A percentile compares a stretch with the other conserved stretches of the same genome.
These are phyloP conservation scores for Helicocarpus griseus DNA, from an alignment of 2,329 filamentous ascomycete genomes.

Conservation along the genomic window DNA sequence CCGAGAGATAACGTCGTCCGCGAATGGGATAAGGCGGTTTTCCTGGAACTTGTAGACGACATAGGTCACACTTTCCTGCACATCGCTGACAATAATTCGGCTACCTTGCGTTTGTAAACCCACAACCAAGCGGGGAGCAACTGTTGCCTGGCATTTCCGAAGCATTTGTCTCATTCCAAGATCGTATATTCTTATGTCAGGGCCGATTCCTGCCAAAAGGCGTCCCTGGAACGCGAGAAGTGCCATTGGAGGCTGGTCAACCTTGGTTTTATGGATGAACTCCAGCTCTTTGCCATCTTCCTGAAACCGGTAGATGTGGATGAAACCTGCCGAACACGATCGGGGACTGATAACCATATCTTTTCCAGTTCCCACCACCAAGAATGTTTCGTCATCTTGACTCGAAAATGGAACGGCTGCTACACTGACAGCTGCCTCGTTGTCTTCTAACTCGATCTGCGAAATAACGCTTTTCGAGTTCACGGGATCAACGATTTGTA, in stretches of 20 bases:
- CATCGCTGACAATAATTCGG: conserved; percentile 83
- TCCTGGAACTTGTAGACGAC: conserved; percentile 88
- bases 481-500: conserved; percentile 80
- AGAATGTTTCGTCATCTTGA: conserved; percentile 78
- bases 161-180: conserved; percentile 87
- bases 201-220: conserved; percentile 74
- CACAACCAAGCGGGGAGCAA: conserved; percentile 72
- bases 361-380: conserved; percentile 91
- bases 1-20: conserved; percentile 76
- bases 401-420: conserved; percentile 77
- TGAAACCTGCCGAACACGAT: conserved; percentile 67
- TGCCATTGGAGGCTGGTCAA: conserved; percentile 83
- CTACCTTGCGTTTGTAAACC: conserved; percentile 83
- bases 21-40: conserved; percentile 87
- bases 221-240: conserved; percentile 87
- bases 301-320: conserved; percentile 85
- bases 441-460: conserved; percentile 73
- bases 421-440: conserved; percentile 83
- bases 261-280: conserved; percentile 92
- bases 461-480: conserved; percentile 63
- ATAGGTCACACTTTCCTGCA: conserved; percentile 83
- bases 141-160: conserved; percentile 77
- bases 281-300: conserved; percentile 81
- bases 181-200: conserved; percentile 77
- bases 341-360: conserved; percentile 73